These are phyloP conservation scores for carrot (Daucus carota) DNA, from an alignment of 129 eudicot genomes.

Conservation along the genomic window DH1_v3.0 NC_030382.2:57782001-57782500, in stretches of 20 bases:
- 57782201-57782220: slow-evolving; percentile 72
- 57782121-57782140: slow-evolving; percentile 4
- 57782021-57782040: slow-evolving; percentile 33
- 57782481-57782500: neutral
- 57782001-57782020: slow-evolving; percentile 4
- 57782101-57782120: slow-evolving; percentile 5
- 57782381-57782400: slow-evolving; percentile 12
- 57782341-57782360: slow-evolving; percentile 12
- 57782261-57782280: slow-evolving; percentile 93
- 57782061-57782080: slow-evolving; percentile 19
- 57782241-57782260: slow-evolving; percentile 94
- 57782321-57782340: slow-evolving; percentile 30
- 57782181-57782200: slow-evolving; percentile 60
- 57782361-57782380: neutral
- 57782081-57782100: slow-evolving; percentile 16
- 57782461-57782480: neutral
- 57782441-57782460: neutral
- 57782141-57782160: slow-evolving; percentile 5
- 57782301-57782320: slow-evolving; percentile 81
- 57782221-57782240: slow-evolving; percentile 64
- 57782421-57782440: slow-evolving; percentile 7
- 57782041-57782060: slow-evolving; percentile 1
- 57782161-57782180: slow-evolving; percentile 39
- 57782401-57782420: slow-evolving; percentile 9
- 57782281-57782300: slow-evolving; percentile 79